phyloP scores from a whole-genome alignment of 306 rosid species.

The Herpetospermum pedunculosum region DNA sequence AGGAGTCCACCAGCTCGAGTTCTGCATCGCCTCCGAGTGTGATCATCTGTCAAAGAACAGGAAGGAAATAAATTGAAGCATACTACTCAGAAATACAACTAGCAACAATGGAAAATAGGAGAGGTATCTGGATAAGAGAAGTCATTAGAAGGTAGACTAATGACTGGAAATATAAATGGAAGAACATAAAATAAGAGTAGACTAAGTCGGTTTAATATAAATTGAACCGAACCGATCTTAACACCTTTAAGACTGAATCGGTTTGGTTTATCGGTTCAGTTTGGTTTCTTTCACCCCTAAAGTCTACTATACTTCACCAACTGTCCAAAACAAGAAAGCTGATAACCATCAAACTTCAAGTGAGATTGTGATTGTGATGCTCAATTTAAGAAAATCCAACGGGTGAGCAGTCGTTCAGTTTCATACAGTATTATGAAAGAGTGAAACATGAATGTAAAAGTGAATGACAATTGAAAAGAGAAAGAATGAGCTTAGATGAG shows the following conservation, averaged over 20 bases:
- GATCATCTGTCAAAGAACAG: conserved; percentile 57
- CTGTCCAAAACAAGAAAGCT: neutral
- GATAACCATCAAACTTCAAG: neutral
- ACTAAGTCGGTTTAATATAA: no score
- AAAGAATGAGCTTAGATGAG: conserved; percentile 13
- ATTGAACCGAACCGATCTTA: no score
- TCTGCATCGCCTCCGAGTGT: conserved; percentile 99
- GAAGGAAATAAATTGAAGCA: neutral
- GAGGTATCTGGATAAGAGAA: neutral
- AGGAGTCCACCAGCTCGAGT: conserved; percentile 90
- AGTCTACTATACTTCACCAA: neutral
- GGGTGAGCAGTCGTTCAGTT: neutral
- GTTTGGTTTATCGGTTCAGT: no score
- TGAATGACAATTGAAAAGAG: neutral
- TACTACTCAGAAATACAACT: neutral
- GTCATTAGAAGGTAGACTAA: neutral
- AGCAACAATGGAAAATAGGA: neutral
- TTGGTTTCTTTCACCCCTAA: no score
- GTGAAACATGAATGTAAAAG: neutral
- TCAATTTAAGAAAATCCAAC: neutral
- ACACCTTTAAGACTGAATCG: no score
- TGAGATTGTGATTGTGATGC: neutral
- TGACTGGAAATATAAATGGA: neutral
- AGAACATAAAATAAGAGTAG: neutral
- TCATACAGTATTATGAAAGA: neutral